Percentiles rank a stretch among this genome's conserved stretches.
phyloP scores from a whole-genome alignment of 306 rosid genomes.

The Hippophae gyantsensis region DNA sequence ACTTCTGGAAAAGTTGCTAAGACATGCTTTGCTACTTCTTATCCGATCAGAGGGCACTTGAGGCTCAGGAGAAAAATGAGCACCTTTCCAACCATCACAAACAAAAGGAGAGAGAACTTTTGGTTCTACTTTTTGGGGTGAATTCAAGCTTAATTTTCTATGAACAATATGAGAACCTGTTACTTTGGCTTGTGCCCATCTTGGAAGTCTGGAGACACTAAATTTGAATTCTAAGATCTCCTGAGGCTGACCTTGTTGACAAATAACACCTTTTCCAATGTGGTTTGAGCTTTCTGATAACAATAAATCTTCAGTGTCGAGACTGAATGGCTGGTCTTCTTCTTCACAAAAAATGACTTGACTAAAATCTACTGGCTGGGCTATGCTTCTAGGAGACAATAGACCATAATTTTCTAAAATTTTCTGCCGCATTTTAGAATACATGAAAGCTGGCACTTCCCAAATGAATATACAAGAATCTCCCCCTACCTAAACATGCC shows the following conservation, averaged over 20 bases:
- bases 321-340: constrained; percentile 26
- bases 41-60: constrained; percentile 22
- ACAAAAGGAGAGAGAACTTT: constrained; percentile 20
- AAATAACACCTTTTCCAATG: constrained; percentile 14
- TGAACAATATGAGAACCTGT: constrained; percentile 20
- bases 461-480: constrained; percentile 66
- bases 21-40: constrained; percentile 9
- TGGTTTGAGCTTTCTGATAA: constrained; percentile 20
- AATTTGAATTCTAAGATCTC: constrained; percentile 48
- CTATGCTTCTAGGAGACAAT: constrained; percentile 34
- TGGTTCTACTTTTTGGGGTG: constrained; percentile 25
- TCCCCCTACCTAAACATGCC: constrained; percentile 55
- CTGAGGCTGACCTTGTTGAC: constrained; percentile 22
- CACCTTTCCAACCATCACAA: constrained; percentile 25
- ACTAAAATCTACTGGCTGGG: constrained; percentile 24
- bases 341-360: constrained; percentile 23
- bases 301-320: constrained; percentile 16
- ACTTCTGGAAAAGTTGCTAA: constrained; percentile 19
- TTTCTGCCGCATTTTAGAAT: constrained; percentile 50
- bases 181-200: constrained; percentile 63
- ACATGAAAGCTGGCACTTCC: constrained; percentile 54
- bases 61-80: constrained; percentile 32
- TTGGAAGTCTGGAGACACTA: constrained; percentile 70
- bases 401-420: constrained; percentile 31
- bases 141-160: constrained; percentile 20